Conservation (phyloP, 805 yeast species). For the Danielozyma ontarioensis region DNA sequence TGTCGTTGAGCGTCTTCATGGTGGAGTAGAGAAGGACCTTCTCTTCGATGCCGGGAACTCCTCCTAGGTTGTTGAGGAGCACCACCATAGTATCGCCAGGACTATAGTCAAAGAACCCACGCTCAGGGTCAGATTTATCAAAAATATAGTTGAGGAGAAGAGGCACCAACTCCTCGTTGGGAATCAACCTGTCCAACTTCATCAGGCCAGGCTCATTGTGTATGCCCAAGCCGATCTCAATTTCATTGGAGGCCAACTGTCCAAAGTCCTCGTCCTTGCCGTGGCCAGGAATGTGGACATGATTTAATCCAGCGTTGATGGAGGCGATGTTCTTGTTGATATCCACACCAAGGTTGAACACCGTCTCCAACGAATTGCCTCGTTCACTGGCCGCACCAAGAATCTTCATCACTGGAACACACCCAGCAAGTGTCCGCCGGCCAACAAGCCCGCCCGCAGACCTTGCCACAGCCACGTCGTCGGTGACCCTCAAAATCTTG, state of each 20-base stretch:
- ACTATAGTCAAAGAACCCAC: constrained; percentile 26
- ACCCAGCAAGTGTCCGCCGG: constrained; percentile 32
- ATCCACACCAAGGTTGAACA: constrained; percentile 21
- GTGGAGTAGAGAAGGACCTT: constrained; percentile 20
- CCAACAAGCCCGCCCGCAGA: constrained; percentile 27
- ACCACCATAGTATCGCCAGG: constrained; percentile 22
- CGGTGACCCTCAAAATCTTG: constrained; percentile 24
- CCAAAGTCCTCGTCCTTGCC: constrained; percentile 15
- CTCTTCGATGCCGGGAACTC: constrained; percentile 29
- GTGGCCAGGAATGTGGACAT: constrained; percentile 33
- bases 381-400: constrained; percentile 26
- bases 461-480: constrained; percentile 31
- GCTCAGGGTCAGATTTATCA: constrained; percentile 17
- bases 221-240: constrained; percentile 34
- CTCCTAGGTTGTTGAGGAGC: constrained; percentile 33
- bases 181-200: constrained; percentile 20
- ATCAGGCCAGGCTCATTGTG: constrained; percentile 37
- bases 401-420: constrained; percentile 23
- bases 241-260: constrained; percentile 19
- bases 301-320: constrained; percentile 33
- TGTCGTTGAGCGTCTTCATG: constrained; percentile 14
- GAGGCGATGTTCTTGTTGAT: constrained; percentile 25
- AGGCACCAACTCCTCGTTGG: constrained; percentile 26
- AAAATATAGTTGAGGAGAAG: constrained; percentile 20
- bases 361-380: constrained; percentile 17